Conservation (phyloP, 2,329 filamentous ascomycete species). For the Dactylellina sp. region DNA sequence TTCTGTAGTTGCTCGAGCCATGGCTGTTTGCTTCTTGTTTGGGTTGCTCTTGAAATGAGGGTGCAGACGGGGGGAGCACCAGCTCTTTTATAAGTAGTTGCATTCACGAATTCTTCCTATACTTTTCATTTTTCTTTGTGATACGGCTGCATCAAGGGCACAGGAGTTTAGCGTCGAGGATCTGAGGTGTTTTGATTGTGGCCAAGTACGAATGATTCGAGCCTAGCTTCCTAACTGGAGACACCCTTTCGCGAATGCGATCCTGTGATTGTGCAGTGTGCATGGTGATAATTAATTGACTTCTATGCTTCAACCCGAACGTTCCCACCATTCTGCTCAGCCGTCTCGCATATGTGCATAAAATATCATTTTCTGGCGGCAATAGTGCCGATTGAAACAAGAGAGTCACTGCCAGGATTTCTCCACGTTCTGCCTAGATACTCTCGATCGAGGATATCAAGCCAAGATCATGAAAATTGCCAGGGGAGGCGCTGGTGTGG, state of each 20-base stretch:
- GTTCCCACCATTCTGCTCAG: slow-evolving; percentile 33
- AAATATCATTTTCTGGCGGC: slow-evolving; percentile 11
- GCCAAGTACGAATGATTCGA: slow-evolving; percentile 13
- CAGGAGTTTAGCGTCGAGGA: slow-evolving; percentile 32
- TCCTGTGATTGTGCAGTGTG: slow-evolving; percentile 42
- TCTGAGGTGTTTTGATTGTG: slow-evolving; percentile 29
- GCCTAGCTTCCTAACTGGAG: slow-evolving; percentile 47
- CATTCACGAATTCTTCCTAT: not conserved
- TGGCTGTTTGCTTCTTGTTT: not conserved
- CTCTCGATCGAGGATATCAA: slow-evolving; percentile 2
- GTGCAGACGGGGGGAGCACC: not conserved
- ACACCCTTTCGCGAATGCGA: slow-evolving; percentile 19
- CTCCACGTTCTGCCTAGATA: slow-evolving; percentile 22
- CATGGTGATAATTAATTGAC: slow-evolving; percentile 24
- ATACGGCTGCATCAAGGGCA: slow-evolving; percentile 27
- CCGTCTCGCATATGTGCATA: slow-evolving; percentile 45
- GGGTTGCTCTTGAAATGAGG: not conserved
- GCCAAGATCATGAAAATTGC: slow-evolving; percentile 1
- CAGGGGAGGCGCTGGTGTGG: slow-evolving; percentile 24
- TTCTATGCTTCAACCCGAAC: slow-evolving; percentile 12
- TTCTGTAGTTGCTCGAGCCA: not conserved
- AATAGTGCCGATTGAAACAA: slow-evolving; percentile 9
- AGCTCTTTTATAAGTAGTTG: slow-evolving; percentile 16
- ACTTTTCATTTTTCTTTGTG: slow-evolving; percentile 5
- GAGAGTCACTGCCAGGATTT: slow-evolving; percentile 33